These are phyloP conservation scores for Pterothamnion heteromorphum DNA, from an alignment of 31 red algal species.

Conservation along the genomic window DNA sequence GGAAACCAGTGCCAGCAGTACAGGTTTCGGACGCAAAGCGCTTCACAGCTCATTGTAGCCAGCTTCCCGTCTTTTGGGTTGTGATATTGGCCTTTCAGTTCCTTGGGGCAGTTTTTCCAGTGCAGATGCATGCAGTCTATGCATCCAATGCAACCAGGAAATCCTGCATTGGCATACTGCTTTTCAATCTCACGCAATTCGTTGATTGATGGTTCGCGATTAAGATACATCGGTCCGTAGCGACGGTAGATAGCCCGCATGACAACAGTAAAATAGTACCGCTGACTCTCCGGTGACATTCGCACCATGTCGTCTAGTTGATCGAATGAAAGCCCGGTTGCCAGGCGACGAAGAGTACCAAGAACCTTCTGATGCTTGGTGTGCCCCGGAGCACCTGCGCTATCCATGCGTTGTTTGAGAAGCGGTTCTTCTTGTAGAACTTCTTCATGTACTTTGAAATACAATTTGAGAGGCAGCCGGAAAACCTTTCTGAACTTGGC, in stretches of 20 bases:
- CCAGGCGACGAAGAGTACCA: not conserved
- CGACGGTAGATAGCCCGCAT: not conserved
- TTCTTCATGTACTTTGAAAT: constrained; percentile 7
- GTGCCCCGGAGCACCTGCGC: not conserved
- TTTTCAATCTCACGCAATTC: constrained; percentile 30
- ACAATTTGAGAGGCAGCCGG: constrained; percentile 44
- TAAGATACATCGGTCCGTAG: constrained; percentile 47
- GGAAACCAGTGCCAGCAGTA: constrained; percentile 65
- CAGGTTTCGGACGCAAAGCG: constrained; percentile 12
- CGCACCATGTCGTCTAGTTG: constrained; percentile 48
- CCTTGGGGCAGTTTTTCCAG: constrained; percentile 57
- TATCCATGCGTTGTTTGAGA: constrained; percentile 6
- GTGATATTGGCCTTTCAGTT: constrained; percentile 53
- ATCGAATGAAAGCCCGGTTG: constrained; percentile 41
- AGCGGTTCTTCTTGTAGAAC: not conserved
- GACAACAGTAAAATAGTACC: not conserved
- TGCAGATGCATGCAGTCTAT: constrained; percentile 50
- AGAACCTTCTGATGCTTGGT: constrained; percentile 54
- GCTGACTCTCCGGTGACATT: constrained; percentile 47
- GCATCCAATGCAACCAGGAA: constrained; percentile 57
- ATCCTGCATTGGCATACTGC: constrained; percentile 34
- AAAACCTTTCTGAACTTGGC: constrained; percentile 24
- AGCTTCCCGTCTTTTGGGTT: constrained; percentile 54
- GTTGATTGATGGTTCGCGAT: constrained; percentile 46
- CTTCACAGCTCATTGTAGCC: constrained; percentile 46